Conservation (phyloP, 176 grass and related monocot genomes). For the Metroxylon sagu region DNA sequence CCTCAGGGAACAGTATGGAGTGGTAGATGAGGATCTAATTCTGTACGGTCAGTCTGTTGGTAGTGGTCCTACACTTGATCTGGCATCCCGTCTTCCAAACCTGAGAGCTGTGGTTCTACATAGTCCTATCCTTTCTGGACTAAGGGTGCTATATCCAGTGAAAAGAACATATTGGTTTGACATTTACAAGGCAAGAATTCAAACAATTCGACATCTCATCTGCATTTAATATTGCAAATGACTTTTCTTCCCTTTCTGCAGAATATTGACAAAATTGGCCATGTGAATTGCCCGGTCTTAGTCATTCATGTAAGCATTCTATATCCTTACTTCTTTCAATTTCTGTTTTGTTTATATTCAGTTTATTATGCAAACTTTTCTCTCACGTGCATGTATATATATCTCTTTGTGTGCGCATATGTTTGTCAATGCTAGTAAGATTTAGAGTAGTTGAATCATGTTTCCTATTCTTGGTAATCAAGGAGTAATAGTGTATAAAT, state of each 20-base stretch:
- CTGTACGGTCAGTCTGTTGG: conserved; percentile 19
- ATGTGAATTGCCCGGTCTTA: conserved; percentile 6
- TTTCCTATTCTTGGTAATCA: no score
- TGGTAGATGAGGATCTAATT: conserved; percentile 18
- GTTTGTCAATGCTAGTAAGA: no score
- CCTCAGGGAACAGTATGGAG: conserved; percentile 16
- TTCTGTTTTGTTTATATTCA: no score
- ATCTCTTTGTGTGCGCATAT: no score
- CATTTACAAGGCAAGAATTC: conserved; percentile 15
- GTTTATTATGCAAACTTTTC: no score
- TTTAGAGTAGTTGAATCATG: no score
- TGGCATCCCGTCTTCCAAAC: conserved; percentile 7
- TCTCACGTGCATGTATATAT: no score
- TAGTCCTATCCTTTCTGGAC: conserved; percentile 19
- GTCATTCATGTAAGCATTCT: conserved; percentile 13
- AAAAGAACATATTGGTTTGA: conserved; percentile 19
- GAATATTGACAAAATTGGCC: conserved; percentile 23
- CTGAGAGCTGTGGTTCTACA: conserved; percentile 19
- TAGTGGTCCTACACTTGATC: conserved; percentile 18
- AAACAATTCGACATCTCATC: neutral
- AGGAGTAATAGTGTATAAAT: no score
- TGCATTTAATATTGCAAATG: neutral
- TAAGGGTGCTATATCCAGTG: conserved; percentile 15
- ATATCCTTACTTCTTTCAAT: neutral
- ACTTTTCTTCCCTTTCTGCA: neutral